A percentile compares a stretch with the other conserved stretches of the same genome.
Evolutionary conservation across 2,329 filamentous ascomycete genomes (phyloP).

Genomic region (Penicillium aurantiogriseum): DNA sequence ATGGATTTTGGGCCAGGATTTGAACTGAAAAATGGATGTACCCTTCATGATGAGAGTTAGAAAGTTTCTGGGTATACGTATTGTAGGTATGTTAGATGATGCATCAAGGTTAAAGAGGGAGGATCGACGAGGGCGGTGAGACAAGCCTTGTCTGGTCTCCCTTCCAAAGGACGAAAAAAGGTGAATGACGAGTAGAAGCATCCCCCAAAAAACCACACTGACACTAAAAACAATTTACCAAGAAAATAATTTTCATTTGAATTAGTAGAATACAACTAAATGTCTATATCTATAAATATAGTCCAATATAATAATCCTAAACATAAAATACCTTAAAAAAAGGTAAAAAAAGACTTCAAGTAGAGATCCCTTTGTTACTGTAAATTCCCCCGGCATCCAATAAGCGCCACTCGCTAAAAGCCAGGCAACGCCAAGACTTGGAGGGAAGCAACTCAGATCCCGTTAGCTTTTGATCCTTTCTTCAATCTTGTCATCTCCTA

Average conservation of each 20-base stretch:
- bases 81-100: background rate
- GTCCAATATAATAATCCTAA: background rate
- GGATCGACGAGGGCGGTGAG: constrained; percentile 27
- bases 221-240: background rate
- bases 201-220: background rate
- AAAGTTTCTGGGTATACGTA: background rate
- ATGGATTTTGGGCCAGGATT: constrained; percentile 55
- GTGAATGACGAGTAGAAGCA: constrained; percentile 27
- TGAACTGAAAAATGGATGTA: constrained; percentile 48
- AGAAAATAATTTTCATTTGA: background rate
- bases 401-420: constrained; percentile 36
- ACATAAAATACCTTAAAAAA: background rate
- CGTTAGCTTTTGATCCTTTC: constrained; percentile 28
- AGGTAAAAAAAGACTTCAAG: background rate
- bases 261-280: background rate
- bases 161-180: constrained; percentile 8
- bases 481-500: constrained; percentile 23
- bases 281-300: background rate
- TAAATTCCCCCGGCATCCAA: constrained; percentile 15
- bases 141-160: background rate
- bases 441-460: constrained; percentile 28
- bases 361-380: constrained; percentile 7
- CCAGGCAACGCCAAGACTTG: constrained; percentile 27
- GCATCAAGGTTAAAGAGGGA: constrained; percentile 3
- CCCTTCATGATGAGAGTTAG: constrained; percentile 50